phyloP scores from a whole-genome alignment of 176 grass and related monocot species.

The Bonia amplexicaulis region DNA sequence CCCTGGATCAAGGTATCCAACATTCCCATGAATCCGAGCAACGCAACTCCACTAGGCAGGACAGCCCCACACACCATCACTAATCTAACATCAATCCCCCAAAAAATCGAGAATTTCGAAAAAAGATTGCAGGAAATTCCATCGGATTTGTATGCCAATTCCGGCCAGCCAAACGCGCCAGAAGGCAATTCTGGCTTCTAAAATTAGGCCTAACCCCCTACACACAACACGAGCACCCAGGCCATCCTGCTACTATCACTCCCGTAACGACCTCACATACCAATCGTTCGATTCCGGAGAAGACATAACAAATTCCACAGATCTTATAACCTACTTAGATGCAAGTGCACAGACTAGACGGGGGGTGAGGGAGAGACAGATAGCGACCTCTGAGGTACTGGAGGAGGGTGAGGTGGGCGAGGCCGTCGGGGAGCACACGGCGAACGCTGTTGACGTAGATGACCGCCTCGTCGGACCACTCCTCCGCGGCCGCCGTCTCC shows the following conservation, averaged over 20 bases:
- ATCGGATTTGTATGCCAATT: background rate
- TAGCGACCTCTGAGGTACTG: constrained; percentile 81
- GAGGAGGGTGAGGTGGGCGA: constrained; percentile 89
- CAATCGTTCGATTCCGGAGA: background rate
- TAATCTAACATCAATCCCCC: too few species aligned
- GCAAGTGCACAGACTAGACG: background rate
- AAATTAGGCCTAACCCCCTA: too few species aligned
- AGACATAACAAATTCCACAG: background rate
- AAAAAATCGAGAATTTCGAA: background rate
- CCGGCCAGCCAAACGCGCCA: background rate
- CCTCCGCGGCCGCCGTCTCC: constrained; percentile 27
- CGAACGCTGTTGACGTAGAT: constrained; percentile 92
- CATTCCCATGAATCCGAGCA: background rate
- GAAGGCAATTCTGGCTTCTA: background rate
- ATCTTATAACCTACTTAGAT: background rate
- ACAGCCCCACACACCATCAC: too few species aligned
- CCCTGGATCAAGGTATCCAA: background rate
- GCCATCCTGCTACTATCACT: background rate
- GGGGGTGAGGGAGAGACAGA: background rate
- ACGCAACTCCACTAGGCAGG: background rate
- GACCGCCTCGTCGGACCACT: constrained; percentile 77
- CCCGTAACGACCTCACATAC: background rate
- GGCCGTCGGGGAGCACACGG: constrained; percentile 72
- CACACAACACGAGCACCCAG: too few species aligned
- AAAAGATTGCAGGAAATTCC: background rate